Percentiles rank a stretch among this genome's conserved stretches.
Evolutionary conservation across 1,139 yeast genomes (phyloP).

Genomic region (Yamadazyma siamensis): DNA sequence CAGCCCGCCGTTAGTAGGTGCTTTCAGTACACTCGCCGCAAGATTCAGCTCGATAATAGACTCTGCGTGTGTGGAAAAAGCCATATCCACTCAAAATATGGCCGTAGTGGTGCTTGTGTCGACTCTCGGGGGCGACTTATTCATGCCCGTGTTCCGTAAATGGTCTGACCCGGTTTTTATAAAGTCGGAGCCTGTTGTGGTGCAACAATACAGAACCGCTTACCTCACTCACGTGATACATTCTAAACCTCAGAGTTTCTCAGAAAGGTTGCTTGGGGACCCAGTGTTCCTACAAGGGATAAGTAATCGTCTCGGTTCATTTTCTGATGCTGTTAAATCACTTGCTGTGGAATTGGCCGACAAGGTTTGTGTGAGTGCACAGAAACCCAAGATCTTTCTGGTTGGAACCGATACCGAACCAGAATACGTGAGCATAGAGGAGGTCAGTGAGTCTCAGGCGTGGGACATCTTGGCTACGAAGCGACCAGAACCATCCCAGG

Average conservation of each 20-base stretch:
- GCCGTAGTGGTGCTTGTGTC: too few relatives aligned
- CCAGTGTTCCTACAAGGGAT: conserved; percentile 37
- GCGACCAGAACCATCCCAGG: too few relatives aligned
- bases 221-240: conserved; percentile 32
- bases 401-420: conserved; percentile 1
- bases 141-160: conserved; percentile 11
- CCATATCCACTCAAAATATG: too few relatives aligned
- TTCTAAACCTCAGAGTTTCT: conserved; percentile 14
- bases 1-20: too few relatives aligned
- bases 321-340: conserved; percentile 36
- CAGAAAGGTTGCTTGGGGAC: conserved; percentile 21
- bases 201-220: conserved; percentile 35
- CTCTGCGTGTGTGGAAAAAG: too few relatives aligned
- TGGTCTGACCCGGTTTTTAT: conserved; percentile 32
- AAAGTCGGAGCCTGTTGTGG: conserved; percentile 30
- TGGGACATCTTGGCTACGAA: conserved; percentile 2
- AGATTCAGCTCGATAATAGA: too few relatives aligned
- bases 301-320: conserved; percentile 43
- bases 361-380: conserved; percentile 33
- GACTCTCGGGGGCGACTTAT: too few relatives aligned
- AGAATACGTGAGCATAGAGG: neutral
- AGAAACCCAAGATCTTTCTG: conserved; percentile 32
- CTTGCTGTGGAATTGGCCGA: conserved; percentile 49
- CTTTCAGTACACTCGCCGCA: too few relatives aligned
- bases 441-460: conserved; percentile 7